Evolutionary conservation across 1,284 basidiomycete species (phyloP), one percentile per base, ranked within the genome.

Genomic region (Flammula alnicola): DNA sequence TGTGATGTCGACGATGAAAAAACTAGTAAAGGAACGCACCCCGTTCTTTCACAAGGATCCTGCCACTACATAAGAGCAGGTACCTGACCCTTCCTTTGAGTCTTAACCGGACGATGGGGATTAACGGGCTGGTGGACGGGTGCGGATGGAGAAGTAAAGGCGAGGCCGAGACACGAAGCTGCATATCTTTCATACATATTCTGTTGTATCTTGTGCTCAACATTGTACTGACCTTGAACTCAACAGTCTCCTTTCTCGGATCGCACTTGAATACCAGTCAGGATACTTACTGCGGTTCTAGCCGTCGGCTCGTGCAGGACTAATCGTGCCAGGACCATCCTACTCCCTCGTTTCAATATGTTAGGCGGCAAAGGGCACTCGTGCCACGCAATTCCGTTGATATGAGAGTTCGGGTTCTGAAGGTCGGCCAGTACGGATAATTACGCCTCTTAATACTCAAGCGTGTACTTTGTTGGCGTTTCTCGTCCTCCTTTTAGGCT

Each of bases 11-110:
- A 79, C 66, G 88, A 91, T 68, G 88, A 91, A 72, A 80, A 86
- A 74, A 84, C 88, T 91, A 88, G 88, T 91, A 91, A 91, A 85
- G 74, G 79, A 66, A 90, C 80, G 72, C 81, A 86, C 75, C 87
- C 83, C 77, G 77, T 71, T 62, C 70, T 64, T 61, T 32, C 25
- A 41, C 43, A 27, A 26, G 43, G 32, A 55, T 53, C 50, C 50
- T 59, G 51, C 55, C 44, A 26, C 12, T 31, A 29, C 23, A 40
- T 45, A 52, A 50, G 65, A 66, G 69, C 66, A 61, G 57, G 38
- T 54, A 44, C 59, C 64, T 60, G 38, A 44, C 46, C 52, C 38
- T 33, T 23, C 33, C 39, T 40, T 52, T 45, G 44, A 20, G n/a
- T 41, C 45, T 31, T 41, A 10, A 32, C 35, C 32, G 10, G 47